These are phyloP conservation scores for Hypoxylon rickii DNA, from an alignment of 495 filamentous ascomycete species.

Conservation along the genomic window DNA sequence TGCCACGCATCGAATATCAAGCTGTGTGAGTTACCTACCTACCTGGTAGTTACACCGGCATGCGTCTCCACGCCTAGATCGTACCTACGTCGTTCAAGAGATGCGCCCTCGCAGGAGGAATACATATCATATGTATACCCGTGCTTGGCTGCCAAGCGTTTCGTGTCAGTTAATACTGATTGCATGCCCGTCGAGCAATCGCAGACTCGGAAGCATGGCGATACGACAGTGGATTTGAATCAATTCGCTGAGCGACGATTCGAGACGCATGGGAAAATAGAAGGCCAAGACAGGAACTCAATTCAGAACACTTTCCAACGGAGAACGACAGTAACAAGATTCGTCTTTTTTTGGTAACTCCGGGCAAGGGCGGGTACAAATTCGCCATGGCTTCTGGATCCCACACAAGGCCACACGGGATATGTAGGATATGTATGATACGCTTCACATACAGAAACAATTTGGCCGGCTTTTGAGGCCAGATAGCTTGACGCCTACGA, in stretches of 20 bases:
- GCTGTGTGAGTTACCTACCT: too few species aligned
- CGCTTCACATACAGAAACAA: too few species aligned
- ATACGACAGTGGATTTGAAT: slow-evolving; percentile 19
- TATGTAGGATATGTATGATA: too few species aligned
- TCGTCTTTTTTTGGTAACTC: slow-evolving; percentile 29
- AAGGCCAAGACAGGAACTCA: slow-evolving; percentile 27
- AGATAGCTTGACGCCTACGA: slow-evolving; percentile 8
- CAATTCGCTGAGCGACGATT: slow-evolving; percentile 22
- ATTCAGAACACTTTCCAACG: slow-evolving; percentile 24
- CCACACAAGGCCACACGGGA: too few species aligned
- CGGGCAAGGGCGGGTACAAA: slow-evolving; percentile 8
- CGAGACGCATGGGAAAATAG: slow-evolving; percentile 28
- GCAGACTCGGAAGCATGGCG: slow-evolving; percentile 20
- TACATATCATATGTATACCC: slow-evolving; percentile 14
- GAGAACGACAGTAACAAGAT: slow-evolving; percentile 20
- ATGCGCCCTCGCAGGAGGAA: slow-evolving; percentile 11
- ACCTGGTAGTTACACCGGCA: slow-evolving; percentile 1
- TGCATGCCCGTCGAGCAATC: slow-evolving; percentile 8
- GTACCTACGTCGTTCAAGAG: background rate
- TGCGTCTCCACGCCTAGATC: slow-evolving; percentile 2
- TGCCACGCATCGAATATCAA: too few species aligned
- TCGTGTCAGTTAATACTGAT: slow-evolving; percentile 28
- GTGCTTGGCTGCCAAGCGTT: slow-evolving; percentile 32
- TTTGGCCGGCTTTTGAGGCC: slow-evolving; percentile 4
- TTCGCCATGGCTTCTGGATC: too few species aligned